Base-by-base conservation (phyloP, 192 early-diverging fungal species). In the Linnemannia hyalina region DNA sequence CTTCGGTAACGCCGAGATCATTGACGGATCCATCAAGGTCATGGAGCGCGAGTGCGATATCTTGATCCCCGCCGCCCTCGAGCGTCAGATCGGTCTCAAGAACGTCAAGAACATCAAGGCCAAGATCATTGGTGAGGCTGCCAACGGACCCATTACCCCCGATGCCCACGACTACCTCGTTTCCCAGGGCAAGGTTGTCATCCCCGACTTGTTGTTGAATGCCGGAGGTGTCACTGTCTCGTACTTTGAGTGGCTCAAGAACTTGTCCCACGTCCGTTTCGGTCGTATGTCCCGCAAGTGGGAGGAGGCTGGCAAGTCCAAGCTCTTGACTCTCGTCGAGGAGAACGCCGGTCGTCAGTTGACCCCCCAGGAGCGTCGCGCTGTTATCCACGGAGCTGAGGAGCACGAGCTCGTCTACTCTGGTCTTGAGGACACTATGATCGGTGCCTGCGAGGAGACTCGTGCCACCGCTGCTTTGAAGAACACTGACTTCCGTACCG, bases 321-420 rank as follows among this genome's bases (percentile, higher is more conserved):
- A 95, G 91, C 83, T 97, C 68, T 84, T 96, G 54, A 89, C 83
- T 15, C 80, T 96, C 42, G 96, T 97, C 52, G 95, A 97, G 82
- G 90, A 93, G 72, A 95, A 94, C 73, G 95, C 94, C n/a, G 96
- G 95, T 26, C 93, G 95, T 29, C 88, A 90, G 16, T 87, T 97
- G 76, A 92, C 95, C 10, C 94, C 94, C 40, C 88, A 92, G 68
- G 96, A 97, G 84, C 92, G 95, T 32, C 91, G 93, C 76, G 90
- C 94, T 78, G 89, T 96, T 68, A 93, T 96, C 74, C 94, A 95
- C 78, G 96, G 96, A 73, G 96, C 96, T 35, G 95, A 97, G 88
- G 96, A 97, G 90, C 92, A 93, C 35, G 96, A 97, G 88, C 91
- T 97, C 20, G 94, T 97, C 26, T 97, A 95, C 91, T 96, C 95